Percentiles rank a stretch among this genome's conserved stretches.
Conservation (phyloP, 164 flowering plant genomes). For the Macadamia tetraphylla region DNA sequence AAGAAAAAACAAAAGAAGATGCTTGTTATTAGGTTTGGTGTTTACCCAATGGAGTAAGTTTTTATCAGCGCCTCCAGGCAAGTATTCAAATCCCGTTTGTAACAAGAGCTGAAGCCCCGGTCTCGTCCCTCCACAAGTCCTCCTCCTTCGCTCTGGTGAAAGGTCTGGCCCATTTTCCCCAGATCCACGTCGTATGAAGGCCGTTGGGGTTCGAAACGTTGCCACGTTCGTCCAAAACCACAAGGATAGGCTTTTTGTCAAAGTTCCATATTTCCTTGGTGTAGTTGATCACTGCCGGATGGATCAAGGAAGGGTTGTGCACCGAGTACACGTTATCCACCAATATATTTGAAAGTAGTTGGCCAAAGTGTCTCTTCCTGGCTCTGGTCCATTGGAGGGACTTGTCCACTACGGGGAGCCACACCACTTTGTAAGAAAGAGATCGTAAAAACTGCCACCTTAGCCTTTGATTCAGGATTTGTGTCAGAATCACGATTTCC, state of each 20-base stretch:
- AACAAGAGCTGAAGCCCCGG: constrained; percentile 41
- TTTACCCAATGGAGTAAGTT: constrained; percentile 35
- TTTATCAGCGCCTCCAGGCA: constrained; percentile 20
- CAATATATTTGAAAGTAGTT: constrained; percentile 32
- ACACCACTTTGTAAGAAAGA: constrained; percentile 5
- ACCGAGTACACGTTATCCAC: constrained; percentile 29
- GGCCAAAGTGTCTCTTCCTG: constrained; percentile 19
- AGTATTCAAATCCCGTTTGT: constrained; percentile 11
- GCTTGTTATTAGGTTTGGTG: no score
- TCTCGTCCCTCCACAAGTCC: constrained; percentile 42
- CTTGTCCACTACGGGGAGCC: constrained; percentile 23
- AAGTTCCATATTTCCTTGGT: constrained; percentile 55
- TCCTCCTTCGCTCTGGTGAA: constrained; percentile 36
- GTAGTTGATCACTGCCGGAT: constrained; percentile 38
- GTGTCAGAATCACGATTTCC: constrained; percentile 12
- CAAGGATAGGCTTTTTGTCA: constrained; percentile 36
- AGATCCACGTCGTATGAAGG: constrained; percentile 58
- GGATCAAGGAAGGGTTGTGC: constrained; percentile 30
- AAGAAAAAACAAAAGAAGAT: no score
- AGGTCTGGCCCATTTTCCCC: constrained; percentile 30
- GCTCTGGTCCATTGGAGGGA: constrained; percentile 13
- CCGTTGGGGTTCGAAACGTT: constrained; percentile 40
- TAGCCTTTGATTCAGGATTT: not conserved
- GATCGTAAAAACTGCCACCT: no score
- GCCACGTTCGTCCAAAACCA: constrained; percentile 50